Evolutionary conservation across 345 rosid genomes (phyloP), one percentile per base, ranked within the genome.

Genomic region (Hibiscus trionum): DNA sequence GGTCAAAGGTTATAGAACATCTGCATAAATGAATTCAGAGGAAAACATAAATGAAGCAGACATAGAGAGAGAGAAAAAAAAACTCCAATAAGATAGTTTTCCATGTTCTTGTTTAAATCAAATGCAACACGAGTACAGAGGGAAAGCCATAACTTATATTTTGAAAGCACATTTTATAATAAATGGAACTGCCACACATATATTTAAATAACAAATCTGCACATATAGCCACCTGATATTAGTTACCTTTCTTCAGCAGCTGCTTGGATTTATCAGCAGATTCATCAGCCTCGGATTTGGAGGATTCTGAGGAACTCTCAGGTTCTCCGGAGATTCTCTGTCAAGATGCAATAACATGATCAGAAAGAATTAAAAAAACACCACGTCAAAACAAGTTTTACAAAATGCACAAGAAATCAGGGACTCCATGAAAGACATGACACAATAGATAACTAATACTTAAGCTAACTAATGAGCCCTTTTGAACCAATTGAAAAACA

Each of bases 301-400:
- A 77, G 59, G 89, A 65, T 72, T 80, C 83, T 10, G 85, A 73
- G 73, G 90, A 79, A 69, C 77, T 70, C 61, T 84, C 88, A 57
- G 81, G 61, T 78, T 93, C 97, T 77, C 90, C 89, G 47, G 86
- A 77, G 42, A 92, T 83, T 76, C 88, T 82, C 99, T 92, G 85
- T 75, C 78, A 80, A 67, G 27, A 68, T 11, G 61, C 6, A 72
- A 77, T 56, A 26, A 12, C 29, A 79, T 2, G 75, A 65, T 75
- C 73, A 79, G 76, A 60, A 66, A 50, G 9, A 46, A 14, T 5
- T 15, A 21, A 71, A 33, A 37, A n/a, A 35, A 53, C n/a, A 60
- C 64, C 12, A 26, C 53, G 53, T 15, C 3, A 42, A 8, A 46
- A 21, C 50, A 58, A 58, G 37, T 42, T 44, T 7, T 12, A 12